Conservation (phyloP, 495 filamentous ascomycete species). For the Pyronema omphalodes region DNA sequence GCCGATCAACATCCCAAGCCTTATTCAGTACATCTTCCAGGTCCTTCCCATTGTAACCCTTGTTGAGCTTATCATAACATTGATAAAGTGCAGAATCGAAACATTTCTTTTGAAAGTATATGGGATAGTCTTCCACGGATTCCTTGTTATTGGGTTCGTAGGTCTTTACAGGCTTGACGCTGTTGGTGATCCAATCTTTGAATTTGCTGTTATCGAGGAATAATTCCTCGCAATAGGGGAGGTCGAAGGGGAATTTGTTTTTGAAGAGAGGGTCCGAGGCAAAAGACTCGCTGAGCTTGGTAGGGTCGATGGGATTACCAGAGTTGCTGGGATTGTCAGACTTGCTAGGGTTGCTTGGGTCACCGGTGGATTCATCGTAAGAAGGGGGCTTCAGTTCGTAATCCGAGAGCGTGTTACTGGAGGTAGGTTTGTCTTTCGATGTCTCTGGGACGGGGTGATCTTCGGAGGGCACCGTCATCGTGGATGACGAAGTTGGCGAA, state of each 20-base stretch:
- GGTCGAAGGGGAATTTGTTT: slow-evolving; percentile 25
- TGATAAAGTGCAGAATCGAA: background rate
- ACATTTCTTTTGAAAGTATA: background rate
- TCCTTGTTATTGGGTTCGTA: background rate
- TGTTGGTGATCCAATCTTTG: slow-evolving; percentile 12
- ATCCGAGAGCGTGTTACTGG: too few relatives aligned
- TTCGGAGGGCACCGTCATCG: too few relatives aligned
- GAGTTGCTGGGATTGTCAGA: too few relatives aligned
- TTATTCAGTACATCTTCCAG: slow-evolving; percentile 17
- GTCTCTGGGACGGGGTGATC: too few relatives aligned
- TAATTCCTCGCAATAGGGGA: slow-evolving; percentile 25
- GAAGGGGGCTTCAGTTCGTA: too few relatives aligned
- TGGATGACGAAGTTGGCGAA: too few relatives aligned
- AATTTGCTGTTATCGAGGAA: slow-evolving; percentile 22
- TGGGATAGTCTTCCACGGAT: background rate
- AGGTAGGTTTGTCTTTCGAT: too few relatives aligned
- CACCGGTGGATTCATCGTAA: too few relatives aligned
- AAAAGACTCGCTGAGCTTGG: too few relatives aligned
- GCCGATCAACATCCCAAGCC: slow-evolving; percentile 26
- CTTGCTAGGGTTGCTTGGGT: too few relatives aligned
- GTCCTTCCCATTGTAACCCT: slow-evolving; percentile 6
- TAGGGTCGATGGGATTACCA: too few relatives aligned
- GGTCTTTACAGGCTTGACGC: slow-evolving; percentile 6
- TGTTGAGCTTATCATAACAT: slow-evolving; percentile 12
- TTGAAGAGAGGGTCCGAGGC: too few relatives aligned